Evolutionary conservation across 305 asterid species (phyloP).

Genomic region (Fraxinus ornus): DNA sequence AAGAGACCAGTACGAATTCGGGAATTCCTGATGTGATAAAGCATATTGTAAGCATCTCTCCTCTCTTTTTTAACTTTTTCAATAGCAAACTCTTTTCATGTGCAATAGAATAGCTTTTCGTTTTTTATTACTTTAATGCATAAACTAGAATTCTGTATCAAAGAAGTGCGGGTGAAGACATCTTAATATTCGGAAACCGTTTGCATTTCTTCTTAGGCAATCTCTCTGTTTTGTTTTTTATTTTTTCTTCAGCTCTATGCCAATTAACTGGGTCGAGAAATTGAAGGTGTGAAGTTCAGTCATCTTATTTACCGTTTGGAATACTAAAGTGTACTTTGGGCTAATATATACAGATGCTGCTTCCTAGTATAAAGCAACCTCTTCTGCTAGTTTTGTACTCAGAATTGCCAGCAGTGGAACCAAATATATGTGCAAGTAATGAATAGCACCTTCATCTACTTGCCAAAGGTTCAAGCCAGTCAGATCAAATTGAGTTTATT

Average conservation of each 20-base stretch:
- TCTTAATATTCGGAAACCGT: neutral
- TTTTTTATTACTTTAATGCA: neutral
- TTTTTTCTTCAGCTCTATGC: neutral
- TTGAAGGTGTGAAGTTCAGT: neutral
- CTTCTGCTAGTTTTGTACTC: neutral
- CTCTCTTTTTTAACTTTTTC: neutral
- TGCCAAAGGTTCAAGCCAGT: neutral
- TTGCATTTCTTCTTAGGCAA: neutral
- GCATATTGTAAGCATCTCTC: neutral
- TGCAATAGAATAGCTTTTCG: neutral
- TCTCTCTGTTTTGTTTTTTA: neutral
- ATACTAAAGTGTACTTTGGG: neutral
- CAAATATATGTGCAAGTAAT: neutral
- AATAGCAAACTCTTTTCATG: neutral
- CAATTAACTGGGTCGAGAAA: neutral
- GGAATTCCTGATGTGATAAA: slow-evolving; percentile 58
- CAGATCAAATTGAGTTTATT: neutral
- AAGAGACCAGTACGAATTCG: slow-evolving; percentile 84
- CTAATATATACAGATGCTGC: neutral
- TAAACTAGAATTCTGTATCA: neutral
- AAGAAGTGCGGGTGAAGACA: neutral
- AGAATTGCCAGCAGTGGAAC: neutral
- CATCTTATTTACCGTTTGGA: neutral
- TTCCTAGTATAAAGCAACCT: neutral
- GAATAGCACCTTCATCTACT: neutral